Conservation (phyloP, 1,284 basidiomycete genomes). For the Schizophyllum commune region DNA sequence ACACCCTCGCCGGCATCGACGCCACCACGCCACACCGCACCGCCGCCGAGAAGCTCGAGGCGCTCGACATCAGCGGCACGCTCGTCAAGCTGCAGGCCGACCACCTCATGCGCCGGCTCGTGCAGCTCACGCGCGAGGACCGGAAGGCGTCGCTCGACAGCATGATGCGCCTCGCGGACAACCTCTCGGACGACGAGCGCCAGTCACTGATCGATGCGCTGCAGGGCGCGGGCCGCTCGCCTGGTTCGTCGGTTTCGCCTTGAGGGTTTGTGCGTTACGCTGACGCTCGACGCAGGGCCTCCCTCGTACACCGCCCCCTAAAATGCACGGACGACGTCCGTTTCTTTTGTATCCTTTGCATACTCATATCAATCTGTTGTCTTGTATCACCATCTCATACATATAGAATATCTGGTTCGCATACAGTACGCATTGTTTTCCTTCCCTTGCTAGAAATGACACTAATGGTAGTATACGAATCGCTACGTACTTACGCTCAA, state of each 20-base stretch:
- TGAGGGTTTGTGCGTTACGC: background rate
- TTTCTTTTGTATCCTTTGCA: background rate
- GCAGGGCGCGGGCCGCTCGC: conserved; percentile 45
- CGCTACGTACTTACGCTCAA: background rate
- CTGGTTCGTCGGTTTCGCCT: conserved; percentile 30
- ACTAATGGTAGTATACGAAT: background rate
- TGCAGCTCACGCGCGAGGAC: conserved; percentile 59
- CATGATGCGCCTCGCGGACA: conserved; percentile 58
- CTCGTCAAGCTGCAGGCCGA: conserved; percentile 57
- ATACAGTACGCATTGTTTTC: background rate
- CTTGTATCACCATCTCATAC: background rate
- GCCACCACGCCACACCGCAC: conserved; percentile 43
- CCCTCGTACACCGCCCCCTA: background rate
- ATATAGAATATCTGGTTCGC: background rate
- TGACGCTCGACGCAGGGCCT: background rate
- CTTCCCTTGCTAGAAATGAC: background rate
- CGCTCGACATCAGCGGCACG: conserved; percentile 56
- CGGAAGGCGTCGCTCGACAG: conserved; percentile 64
- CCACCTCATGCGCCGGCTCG: conserved; percentile 51
- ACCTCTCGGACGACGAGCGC: conserved; percentile 68
- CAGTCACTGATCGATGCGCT: conserved; percentile 51
- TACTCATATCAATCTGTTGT: background rate
- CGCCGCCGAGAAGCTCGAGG: conserved; percentile 56
- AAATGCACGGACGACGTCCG: background rate
- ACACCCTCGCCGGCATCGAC: conserved; percentile 50